Conservation (phyloP, 1,139 yeast species). For the Candida mesenterica region DNA sequence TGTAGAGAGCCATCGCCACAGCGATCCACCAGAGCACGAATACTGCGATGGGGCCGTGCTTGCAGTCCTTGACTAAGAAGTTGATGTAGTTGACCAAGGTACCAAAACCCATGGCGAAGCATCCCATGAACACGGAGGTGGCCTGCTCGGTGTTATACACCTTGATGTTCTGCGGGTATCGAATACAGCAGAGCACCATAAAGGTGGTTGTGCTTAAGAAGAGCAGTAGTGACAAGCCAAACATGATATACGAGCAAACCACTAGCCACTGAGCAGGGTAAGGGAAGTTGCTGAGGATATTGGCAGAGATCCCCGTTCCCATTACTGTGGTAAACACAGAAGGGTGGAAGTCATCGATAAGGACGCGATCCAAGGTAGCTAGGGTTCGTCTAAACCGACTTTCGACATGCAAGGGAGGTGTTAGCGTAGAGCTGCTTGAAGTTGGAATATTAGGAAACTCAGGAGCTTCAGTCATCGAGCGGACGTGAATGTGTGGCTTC, state of each 20-base stretch:
- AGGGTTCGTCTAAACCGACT: no score
- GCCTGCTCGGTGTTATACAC: constrained; percentile 43
- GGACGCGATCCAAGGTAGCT: constrained; percentile 6
- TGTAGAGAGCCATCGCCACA: constrained; percentile 48
- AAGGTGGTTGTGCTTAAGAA: constrained; percentile 40
- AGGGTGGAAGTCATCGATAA: constrained; percentile 45
- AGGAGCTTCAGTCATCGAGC: no score
- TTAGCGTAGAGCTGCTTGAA: no score
- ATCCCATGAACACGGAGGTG: constrained; percentile 66
- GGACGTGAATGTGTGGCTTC: no score
- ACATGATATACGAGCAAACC: constrained; percentile 55
- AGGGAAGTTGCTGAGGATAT: constrained; percentile 62
- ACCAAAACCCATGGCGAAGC: constrained; percentile 73
- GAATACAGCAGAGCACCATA: constrained; percentile 36
- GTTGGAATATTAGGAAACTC: no score
- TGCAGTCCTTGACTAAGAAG: constrained; percentile 32
- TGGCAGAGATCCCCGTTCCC: constrained; percentile 78
- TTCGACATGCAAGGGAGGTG: no score
- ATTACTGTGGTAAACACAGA: constrained; percentile 71
- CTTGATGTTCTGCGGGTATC: constrained; percentile 33
- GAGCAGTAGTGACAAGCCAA: constrained; percentile 50
- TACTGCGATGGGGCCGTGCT: constrained; percentile 36
- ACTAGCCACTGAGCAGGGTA: constrained; percentile 61
- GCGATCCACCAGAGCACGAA: constrained; percentile 74
- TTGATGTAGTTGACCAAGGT: constrained; percentile 60